Base-by-base conservation (phyloP, 2,329 filamentous ascomycete genomes). In the Ceratocystis colombiana region DNA sequence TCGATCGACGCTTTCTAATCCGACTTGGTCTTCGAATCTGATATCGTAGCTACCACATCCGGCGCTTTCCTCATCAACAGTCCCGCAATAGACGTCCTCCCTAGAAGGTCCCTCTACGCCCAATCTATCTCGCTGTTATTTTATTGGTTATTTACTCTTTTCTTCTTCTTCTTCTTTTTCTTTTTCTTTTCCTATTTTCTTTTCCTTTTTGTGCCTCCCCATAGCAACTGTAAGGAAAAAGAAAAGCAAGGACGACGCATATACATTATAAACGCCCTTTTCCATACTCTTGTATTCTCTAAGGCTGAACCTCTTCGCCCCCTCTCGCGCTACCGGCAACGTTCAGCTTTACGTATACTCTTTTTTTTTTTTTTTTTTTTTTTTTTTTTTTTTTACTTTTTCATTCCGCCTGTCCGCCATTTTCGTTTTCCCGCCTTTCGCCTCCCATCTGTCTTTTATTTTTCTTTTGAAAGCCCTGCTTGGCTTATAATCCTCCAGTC, bases 1-100 rank as follows among this genome's bases (percentile, higher is more conserved):
- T 59, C 55, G 55, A 59, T 59, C 55, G 55, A 59, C 55, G 55
- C 28, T 33, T 59, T 59, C 48, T 30, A 30, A 37, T 37, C 17
- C 55, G 17, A 37, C 55, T 37, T 59, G 12, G 55, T 33, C 55
- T n/a, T 30, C 25, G 17, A 59, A 59, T 59, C 55, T 59, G 55
- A 59, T 59, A 59, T 59, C 25, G 55, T 17, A 59, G n/a, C 55
- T 59, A 37, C 55, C 22, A 33, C 17, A 59, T 37, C 55, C 28
- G 55, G 55, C 28, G n/a, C 55, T 30, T 37, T 59, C 55, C 55
- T 15, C 22, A 17, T n/a, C 28, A 17, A 8, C 55, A 59, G 55
- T 37, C 55, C 55, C 55, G 55, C 55, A 59, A 59, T 59, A 37
- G 55, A 59, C 55, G 55, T 33, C 55, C 15, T 20, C 22, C 55